Evolutionary conservation across 495 filamentous ascomycete genomes (phyloP).

Genomic region (Penicillium argentinense): DNA sequence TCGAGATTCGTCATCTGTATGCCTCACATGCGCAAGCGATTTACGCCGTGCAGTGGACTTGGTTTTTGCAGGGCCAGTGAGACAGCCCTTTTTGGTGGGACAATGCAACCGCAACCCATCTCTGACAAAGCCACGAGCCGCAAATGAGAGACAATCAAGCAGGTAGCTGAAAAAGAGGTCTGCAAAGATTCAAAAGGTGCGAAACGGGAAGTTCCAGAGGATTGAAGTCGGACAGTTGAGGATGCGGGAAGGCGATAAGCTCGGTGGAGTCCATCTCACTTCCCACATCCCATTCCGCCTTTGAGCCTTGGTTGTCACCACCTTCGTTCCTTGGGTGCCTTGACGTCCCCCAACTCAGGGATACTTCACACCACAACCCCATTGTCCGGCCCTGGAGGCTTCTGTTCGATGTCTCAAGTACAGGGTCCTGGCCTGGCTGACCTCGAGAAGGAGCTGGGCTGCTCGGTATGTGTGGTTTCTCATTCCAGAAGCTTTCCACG

Average conservation of each 20-base stretch:
- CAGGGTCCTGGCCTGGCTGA: conserved; percentile 47
- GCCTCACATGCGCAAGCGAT: neutral
- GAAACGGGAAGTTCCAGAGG: no score
- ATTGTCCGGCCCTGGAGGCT: neutral
- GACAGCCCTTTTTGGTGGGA: conserved; percentile 2
- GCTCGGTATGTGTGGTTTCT: conserved; percentile 67
- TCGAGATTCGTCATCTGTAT: neutral
- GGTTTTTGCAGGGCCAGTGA: conserved; percentile 1
- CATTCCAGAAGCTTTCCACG: conserved; percentile 20
- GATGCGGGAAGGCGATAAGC: conserved; percentile 20
- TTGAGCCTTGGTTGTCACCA: conserved; percentile 14
- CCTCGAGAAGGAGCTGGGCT: conserved; percentile 86
- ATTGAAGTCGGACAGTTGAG: neutral
- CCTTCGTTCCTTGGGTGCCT: conserved; percentile 20
- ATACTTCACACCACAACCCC: no score
- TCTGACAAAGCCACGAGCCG: neutral
- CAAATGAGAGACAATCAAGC: neutral
- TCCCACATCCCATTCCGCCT: conserved; percentile 11
- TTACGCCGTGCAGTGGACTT: neutral
- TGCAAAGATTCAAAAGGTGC: no score
- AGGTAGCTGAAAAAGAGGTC: neutral
- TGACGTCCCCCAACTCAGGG: neutral
- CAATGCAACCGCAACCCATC: conserved; percentile 13
- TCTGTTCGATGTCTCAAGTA: conserved; percentile 24
- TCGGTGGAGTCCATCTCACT: conserved; percentile 14